phyloP scores from a whole-genome alignment of 1,139 yeast genomes.

The Pichia sp. region DNA sequence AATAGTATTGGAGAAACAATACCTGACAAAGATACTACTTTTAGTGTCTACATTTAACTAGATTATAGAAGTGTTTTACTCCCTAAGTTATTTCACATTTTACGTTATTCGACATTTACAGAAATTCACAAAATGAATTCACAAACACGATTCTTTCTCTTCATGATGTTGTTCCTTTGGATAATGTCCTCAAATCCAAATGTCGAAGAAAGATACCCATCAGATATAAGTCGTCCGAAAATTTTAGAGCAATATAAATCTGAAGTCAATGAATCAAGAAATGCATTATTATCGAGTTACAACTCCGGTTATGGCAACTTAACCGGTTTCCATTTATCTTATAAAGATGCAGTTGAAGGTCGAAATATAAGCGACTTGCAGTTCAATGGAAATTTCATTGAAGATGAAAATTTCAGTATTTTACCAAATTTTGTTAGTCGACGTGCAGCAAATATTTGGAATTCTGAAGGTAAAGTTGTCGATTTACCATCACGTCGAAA shows the following conservation, averaged over 20 bases:
- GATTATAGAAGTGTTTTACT: too few relatives aligned
- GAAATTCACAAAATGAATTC: constrained; percentile 10
- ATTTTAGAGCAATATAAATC: constrained; percentile 28
- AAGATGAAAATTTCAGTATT: constrained; percentile 47
- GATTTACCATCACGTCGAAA: constrained; percentile 6
- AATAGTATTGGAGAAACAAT: too few relatives aligned
- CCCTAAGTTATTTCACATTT: too few relatives aligned
- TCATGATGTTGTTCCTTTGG: constrained; percentile 30
- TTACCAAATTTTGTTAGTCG: constrained; percentile 54
- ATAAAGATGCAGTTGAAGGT: constrained; percentile 45
- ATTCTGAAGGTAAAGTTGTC: constrained; percentile 26
- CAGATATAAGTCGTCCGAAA: constrained; percentile 25
- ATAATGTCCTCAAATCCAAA: constrained; percentile 34
- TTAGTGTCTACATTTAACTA: too few relatives aligned
- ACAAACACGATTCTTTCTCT: constrained; percentile 22
- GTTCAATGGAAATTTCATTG: constrained; percentile 46
- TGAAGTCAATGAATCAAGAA: constrained; percentile 30
- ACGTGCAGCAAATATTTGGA: constrained; percentile 47
- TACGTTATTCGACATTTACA: too few relatives aligned
- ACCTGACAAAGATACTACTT: too few relatives aligned
- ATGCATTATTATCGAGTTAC: constrained; percentile 39
- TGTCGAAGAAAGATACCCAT: constrained; percentile 30
- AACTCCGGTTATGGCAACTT: constrained; percentile 58
- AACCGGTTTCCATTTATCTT: constrained; percentile 65
- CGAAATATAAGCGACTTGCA: constrained; percentile 52